Percentiles rank a stretch among this genome's conserved stretches.
These are phyloP conservation scores for Fusarium papillatum DNA, from an alignment of 2,329 filamentous ascomycete genomes.

Conservation along the genomic window DNA sequence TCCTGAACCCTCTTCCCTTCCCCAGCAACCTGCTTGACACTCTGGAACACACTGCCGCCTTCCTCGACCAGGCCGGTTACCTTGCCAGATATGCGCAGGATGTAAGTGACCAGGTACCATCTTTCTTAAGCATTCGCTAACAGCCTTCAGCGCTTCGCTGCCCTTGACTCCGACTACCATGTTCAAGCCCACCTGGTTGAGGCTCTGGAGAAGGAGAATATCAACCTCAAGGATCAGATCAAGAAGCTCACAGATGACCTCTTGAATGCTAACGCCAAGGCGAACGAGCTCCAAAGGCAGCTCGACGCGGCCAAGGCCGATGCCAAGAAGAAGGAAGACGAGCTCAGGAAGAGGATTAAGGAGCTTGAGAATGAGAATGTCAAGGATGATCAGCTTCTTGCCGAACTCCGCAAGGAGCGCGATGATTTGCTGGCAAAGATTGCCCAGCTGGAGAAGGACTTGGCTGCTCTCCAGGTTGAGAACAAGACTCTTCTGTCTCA, in stretches of 20 bases:
- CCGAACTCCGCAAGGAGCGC: background rate
- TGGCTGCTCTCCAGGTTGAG: background rate
- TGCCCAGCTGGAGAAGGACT: background rate
- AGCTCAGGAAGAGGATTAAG: background rate
- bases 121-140: background rate
- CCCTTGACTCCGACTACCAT: background rate
- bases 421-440: background rate
- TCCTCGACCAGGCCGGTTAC: constrained; percentile 3
- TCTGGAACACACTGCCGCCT: background rate
- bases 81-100: background rate
- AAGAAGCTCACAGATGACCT: background rate
- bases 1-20: background rate
- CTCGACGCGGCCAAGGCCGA: background rate
- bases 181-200: background rate
- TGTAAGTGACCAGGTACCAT: background rate
- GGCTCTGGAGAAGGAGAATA: background rate
- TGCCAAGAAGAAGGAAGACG: background rate
- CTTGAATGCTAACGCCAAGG: background rate
- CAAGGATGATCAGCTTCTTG: background rate
- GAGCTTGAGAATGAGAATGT: background rate
- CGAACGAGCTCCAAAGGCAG: background rate
- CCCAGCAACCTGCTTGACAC: background rate
- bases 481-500: background rate
- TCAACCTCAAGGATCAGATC: background rate
- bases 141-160: background rate